A percentile compares a stretch with the other conserved stretches of the same genome.
These are phyloP conservation scores for Haberlea rhodopensis DNA, from an alignment of 257 asterid species.

Conservation along the genomic window DNA sequence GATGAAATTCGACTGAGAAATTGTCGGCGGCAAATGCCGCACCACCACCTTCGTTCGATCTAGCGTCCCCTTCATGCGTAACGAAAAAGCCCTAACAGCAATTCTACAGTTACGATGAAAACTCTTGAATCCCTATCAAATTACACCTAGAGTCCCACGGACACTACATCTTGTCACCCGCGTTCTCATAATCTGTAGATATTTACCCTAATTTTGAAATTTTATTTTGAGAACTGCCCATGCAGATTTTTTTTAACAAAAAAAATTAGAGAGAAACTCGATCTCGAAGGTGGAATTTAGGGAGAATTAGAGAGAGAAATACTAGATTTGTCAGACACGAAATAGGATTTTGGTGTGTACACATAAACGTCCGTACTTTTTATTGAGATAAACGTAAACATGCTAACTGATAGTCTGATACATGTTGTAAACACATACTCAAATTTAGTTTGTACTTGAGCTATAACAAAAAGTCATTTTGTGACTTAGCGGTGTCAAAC, in stretches of 20 bases:
- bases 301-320: constrained; percentile 36
- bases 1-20: constrained; percentile 78
- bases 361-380: too few species aligned
- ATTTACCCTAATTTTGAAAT: constrained; percentile 48
- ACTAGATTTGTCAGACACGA: neutral
- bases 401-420: too few species aligned
- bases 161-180: constrained; percentile 50
- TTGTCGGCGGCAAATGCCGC: constrained; percentile 98
- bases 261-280: constrained; percentile 34
- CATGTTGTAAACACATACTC: too few species aligned
- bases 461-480: too few species aligned
- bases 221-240: constrained; percentile 40
- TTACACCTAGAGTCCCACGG: constrained; percentile 31
- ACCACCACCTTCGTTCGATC: constrained; percentile 98
- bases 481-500: too few species aligned
- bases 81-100: constrained; percentile 58
- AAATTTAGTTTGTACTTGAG: too few species aligned
- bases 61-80: constrained; percentile 85
- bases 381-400: too few species aligned
- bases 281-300: constrained; percentile 20
- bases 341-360: neutral
- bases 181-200: constrained; percentile 24
- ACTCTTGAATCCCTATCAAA: constrained; percentile 27
- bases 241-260: constrained; percentile 53
- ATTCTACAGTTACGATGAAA: constrained; percentile 28